These are phyloP conservation scores for Saccharomyces pastorianus DNA, from an alignment of 1,139 yeast genomes.

Conservation along the genomic window DNA sequence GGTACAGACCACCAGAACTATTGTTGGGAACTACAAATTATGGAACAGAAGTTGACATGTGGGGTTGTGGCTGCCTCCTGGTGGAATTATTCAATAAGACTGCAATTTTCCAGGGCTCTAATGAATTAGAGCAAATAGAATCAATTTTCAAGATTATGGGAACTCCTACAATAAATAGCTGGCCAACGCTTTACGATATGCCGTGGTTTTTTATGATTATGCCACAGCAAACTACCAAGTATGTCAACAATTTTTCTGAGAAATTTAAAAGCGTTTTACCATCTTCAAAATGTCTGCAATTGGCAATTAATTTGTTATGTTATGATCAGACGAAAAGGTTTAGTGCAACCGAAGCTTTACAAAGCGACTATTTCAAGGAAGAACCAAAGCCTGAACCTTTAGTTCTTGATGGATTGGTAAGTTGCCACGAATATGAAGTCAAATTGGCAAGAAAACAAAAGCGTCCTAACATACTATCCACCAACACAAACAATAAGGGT, in stretches of 20 bases:
- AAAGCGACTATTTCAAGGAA: conserved; percentile 61
- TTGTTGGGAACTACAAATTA: conserved; percentile 83
- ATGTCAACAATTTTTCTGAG: conserved; percentile 42
- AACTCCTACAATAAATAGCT: conserved; percentile 62
- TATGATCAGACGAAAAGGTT: conserved; percentile 64
- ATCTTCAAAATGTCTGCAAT: conserved; percentile 48
- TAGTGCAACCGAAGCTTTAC: conserved; percentile 53
- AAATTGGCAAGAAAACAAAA: conserved; percentile 59
- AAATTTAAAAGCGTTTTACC: conserved; percentile 41
- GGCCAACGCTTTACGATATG: conserved; percentile 69
- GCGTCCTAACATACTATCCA: background rate
- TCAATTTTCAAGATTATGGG: conserved; percentile 81
- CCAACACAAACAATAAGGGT: conserved; percentile 37
- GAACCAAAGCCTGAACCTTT: conserved; percentile 57
- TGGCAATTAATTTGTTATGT: conserved; percentile 54
- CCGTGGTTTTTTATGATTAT: conserved; percentile 91
- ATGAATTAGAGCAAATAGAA: conserved; percentile 76
- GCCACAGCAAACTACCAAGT: conserved; percentile 38
- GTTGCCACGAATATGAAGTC: conserved; percentile 91
- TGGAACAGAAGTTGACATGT: conserved; percentile 85
- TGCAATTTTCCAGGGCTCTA: conserved; percentile 81
- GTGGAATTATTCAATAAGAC: conserved; percentile 68
- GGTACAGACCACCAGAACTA: conserved; percentile 97
- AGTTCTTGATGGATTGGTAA: conserved; percentile 51
- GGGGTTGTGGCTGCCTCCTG: conserved; percentile 94